Evolutionary conservation across 345 rosid genomes (phyloP), one percentile per base, ranked within the genome.

Genomic region (Lenwebbia sp.): DNA sequence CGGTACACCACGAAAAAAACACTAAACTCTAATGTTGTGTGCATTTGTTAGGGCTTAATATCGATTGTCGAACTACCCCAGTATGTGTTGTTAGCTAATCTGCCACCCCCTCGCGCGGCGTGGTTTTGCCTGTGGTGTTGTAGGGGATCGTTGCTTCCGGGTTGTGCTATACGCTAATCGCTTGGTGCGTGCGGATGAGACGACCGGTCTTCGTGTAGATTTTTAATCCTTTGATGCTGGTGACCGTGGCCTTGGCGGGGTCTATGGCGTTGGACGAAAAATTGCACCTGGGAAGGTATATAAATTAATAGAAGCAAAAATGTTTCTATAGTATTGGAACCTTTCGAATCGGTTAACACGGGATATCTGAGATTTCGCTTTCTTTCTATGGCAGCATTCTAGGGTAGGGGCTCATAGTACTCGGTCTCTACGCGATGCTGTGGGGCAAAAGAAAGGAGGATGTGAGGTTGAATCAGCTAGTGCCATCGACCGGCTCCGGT

Each of bases 271-370:
- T 90, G 44, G 89, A 87, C 33, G 93, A 92, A 75, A 62, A 86
- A 11, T 84, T 90, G 55, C 86, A 89, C 33, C 54, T 90, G 13
- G 92, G 93, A 85, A 91, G 90, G 90, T 90, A 87, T 50, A 23
- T 41, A 13, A 26, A 5, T 60, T 21, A 49, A 14, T 30, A 17
- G 2, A 70, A 1, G 1, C 40, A 37, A 10, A 40, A 8, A 52
- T 83, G 37, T 13, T 25, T 41, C 14, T 75, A 40, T 12, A 17
- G 40, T 26, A 13, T n/a, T 2, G 0, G 23, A 8, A 83, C 22
- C 19, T 5, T 50, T 26, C 4, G 4, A 70, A 21, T n/a, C 10
- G 33, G 53, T 57, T 10, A 33, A 52, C 19, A 62, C 21, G 17
- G 60, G 62, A 62, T 51, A 50, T 33, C 60, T 50, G 1, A 50